Base-by-base conservation (phyloP, 768 basidiomycete species). In the Suillus weaverae region DNA sequence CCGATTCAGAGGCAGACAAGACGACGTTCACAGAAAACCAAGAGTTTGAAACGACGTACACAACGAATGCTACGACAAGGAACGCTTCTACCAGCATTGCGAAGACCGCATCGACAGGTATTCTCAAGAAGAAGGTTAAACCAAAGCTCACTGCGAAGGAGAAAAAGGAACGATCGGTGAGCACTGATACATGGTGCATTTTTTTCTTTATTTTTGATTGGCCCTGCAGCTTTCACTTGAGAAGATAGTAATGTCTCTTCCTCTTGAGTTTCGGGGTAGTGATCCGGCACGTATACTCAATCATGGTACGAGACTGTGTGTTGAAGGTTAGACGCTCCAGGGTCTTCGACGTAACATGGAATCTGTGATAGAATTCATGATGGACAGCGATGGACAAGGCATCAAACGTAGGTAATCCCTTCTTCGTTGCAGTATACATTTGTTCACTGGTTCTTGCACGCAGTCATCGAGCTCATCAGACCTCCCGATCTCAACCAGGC, bases 401-500 rank as follows among this genome's bases (percentile, higher is more conserved):
- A 78, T 91, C 30, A 91, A 87, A 76, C 73, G 75, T 76, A 38
- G 26, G 74, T 75, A 89, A 69, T 61, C 82, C 82, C 60, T 14
- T 26, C 11, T 48, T 10, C 6, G 20, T 16, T 46, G 36, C 2
- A 16, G 32, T 53, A 54, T 9, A 4, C 16, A 8, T 8, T 36
- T n/a, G 0, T 44, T 35, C 41, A 33, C 43, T 71, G 1, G 71
- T 36, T 18, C 36, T 38, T 35, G n/a, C 20, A 22, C 10, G 4
- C 70, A 97, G 95, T 96, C 30, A 77, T 84, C 36, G 91, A 94
- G 63, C 82, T 96, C 62, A 84, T 95, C 69, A 83, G 81, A 48
- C 88, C 88, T 2, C 92, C 94, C 0, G 92, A 94, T 67, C 83
- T 97, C 43, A 92, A 89, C 61, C 95, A 97, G 79, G 91, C 94